Percentiles rank a stretch among this genome's conserved stretches.
Evolutionary conservation across 345 rosid species (phyloP).

Genomic region (Populus euphratica): DNA sequence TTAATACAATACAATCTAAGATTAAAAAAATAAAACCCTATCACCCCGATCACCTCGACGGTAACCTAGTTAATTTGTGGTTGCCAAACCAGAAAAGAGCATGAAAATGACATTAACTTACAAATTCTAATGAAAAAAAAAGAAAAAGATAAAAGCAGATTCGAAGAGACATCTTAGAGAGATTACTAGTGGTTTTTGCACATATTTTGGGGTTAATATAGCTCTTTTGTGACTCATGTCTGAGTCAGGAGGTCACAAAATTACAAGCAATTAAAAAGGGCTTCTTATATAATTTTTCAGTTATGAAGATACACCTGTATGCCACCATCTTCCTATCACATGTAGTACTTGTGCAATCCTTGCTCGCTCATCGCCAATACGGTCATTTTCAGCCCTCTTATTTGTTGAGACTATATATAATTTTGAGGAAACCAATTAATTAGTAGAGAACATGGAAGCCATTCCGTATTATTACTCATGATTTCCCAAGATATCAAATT

Average conservation of each 20-base stretch:
- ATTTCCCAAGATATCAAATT: background rate
- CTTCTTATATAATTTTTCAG: background rate
- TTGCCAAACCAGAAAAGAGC: no score
- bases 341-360: no score
- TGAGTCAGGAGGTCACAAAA: background rate
- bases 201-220: background rate
- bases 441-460: background rate
- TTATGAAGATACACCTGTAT: background rate
- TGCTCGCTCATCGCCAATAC: no score
- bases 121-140: no score
- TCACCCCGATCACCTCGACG: no score
- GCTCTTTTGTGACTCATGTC: background rate
- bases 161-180: background rate
- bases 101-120: no score
- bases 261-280: background rate
- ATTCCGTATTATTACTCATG: background rate
- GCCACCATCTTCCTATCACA: background rate
- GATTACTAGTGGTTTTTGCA: no score
- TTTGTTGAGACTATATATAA: background rate
- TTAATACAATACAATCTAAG: no score
- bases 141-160: background rate
- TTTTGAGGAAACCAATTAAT: background rate
- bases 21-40: no score
- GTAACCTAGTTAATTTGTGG: no score
- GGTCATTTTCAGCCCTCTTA: background rate